Evolutionary conservation across 2,329 filamentous ascomycete genomes (phyloP), one percentile per base, ranked within the genome.

Genomic region (Furcasterigmium furcatum): DNA sequence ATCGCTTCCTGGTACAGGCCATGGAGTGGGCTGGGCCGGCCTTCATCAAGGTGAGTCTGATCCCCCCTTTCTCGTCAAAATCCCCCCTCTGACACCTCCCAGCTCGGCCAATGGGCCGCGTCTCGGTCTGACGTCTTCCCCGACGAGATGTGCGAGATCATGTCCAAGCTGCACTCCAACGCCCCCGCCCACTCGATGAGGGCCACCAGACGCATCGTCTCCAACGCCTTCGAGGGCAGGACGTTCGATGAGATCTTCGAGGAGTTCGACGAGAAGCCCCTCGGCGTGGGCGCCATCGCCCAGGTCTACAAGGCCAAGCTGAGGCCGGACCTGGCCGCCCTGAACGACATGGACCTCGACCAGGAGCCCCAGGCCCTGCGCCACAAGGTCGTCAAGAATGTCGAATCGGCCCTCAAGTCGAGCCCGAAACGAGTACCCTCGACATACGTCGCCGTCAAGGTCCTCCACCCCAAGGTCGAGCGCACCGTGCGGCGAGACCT

Each of bases 21-120:
- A 97, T 99, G 94, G 92, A 99, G 67, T 78, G 84, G 60, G 90
- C 92, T 16, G 94, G 94, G 0, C 91, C 94, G 38, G 91, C 94
- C 1, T 99, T 99, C 61, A 99, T 99, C 70, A 99, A 99, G 79
- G 87, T 89, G 67, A 42, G 61, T 46, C 34, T 25, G 5, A 2
- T 22, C 9, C 8, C 5, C 4, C 3, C 22, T 46, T 19, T 24
- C 6, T 12, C 10, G 8, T 14, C 4, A 22, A 16, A 21, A n/a
- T 19, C 24, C 35, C 20, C 22, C 38, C 19, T 18, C 22, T 12
- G 29, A 20, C 32, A 30, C 22, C 6, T 9, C 30, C 46, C 56
- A 91, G 84, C 81, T 99, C 45, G 94, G 94, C 14, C 94, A 99
- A 83, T 99, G 94, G 94, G 94, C 94, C 16, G 94, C 94, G 4